Evolutionary conservation across 2,329 filamentous ascomycete genomes (phyloP).

Genomic region (Ploettnerulaceae sp.): DNA sequence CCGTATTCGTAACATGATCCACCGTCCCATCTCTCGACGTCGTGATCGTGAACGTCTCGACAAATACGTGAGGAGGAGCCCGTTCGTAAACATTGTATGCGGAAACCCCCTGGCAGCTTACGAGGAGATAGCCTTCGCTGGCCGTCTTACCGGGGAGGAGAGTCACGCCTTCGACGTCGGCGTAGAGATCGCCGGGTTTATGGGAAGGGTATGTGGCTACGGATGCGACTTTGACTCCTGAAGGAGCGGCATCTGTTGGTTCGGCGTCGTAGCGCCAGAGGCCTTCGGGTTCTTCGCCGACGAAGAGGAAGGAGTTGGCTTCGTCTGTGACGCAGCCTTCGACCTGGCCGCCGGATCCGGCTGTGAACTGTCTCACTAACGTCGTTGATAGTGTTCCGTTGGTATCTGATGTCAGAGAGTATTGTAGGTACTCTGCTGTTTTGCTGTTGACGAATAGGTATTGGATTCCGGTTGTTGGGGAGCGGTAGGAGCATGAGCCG

Average conservation of each 20-base stretch:
- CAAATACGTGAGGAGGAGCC: slow-evolving; percentile 1
- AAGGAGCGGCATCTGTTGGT: background rate
- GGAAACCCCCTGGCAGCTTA: slow-evolving; percentile 5
- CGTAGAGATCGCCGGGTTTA: background rate
- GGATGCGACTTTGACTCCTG: background rate
- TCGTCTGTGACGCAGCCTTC: slow-evolving; percentile 4
- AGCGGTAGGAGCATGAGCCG: slow-evolving; percentile 3
- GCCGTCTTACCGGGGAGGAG: background rate
- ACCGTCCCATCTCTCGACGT: background rate
- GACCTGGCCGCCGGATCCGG: slow-evolving; percentile 3
- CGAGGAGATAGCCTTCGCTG: background rate
- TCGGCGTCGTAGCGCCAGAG: slow-evolving; percentile 6
- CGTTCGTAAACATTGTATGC: slow-evolving; percentile 4
- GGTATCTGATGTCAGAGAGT: background rate
- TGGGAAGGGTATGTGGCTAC: slow-evolving; percentile 3
- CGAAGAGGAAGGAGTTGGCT: slow-evolving; percentile 1
- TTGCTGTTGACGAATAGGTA: slow-evolving; percentile 8
- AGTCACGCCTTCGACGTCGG: slow-evolving; percentile 6
- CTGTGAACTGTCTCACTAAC: background rate
- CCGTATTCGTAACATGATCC: slow-evolving; percentile 1
- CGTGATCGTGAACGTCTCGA: background rate
- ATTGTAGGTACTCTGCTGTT: background rate
- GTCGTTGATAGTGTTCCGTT: background rate
- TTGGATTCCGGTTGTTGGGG: background rate
- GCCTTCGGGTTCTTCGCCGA: slow-evolving; percentile 1